Evolutionary conservation across 2,329 filamentous ascomycete genomes (phyloP).

Genomic region (Knoxdaviesia proteae): DNA sequence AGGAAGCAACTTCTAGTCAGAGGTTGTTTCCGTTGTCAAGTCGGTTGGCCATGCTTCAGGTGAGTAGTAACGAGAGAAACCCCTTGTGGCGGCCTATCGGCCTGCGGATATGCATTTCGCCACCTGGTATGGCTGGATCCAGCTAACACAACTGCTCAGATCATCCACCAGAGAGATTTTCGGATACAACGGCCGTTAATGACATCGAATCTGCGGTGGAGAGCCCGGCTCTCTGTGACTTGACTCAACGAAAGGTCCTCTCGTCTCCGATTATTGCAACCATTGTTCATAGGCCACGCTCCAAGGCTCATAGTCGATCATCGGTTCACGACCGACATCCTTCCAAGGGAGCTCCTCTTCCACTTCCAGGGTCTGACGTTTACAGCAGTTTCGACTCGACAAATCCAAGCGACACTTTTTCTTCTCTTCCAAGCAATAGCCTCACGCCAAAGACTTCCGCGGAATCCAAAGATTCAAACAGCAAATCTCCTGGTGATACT

Average conservation of each 20-base stretch:
- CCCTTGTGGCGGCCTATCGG: not conserved
- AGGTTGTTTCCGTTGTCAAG: slow-evolving; percentile 2
- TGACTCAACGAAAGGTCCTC: not conserved
- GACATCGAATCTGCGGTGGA: no score
- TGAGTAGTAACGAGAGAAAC: slow-evolving; percentile 1
- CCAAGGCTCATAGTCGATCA: no score
- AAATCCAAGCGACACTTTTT: slow-evolving; percentile 1
- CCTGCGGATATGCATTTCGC: not conserved
- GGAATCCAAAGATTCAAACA: slow-evolving; percentile 10
- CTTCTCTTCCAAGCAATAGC: not conserved
- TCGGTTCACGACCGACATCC: no score
- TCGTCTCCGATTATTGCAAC: not conserved
- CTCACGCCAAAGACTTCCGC: slow-evolving; percentile 15
- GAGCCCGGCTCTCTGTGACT: not conserved
- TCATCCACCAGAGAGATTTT: not conserved
- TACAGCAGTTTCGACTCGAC: not conserved
- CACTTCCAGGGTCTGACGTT: not conserved
- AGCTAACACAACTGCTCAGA: not conserved
- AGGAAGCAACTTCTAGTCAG: slow-evolving; percentile 2
- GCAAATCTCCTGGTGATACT: slow-evolving; percentile 1
- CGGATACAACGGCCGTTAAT: not conserved
- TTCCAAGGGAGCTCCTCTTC: not conserved
- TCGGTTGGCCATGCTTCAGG: not conserved
- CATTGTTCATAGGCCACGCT: not conserved
- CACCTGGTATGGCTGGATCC: not conserved